These are phyloP conservation scores for Candida montana DNA, from an alignment of 805 yeast species.

Conservation along the genomic window DNA sequence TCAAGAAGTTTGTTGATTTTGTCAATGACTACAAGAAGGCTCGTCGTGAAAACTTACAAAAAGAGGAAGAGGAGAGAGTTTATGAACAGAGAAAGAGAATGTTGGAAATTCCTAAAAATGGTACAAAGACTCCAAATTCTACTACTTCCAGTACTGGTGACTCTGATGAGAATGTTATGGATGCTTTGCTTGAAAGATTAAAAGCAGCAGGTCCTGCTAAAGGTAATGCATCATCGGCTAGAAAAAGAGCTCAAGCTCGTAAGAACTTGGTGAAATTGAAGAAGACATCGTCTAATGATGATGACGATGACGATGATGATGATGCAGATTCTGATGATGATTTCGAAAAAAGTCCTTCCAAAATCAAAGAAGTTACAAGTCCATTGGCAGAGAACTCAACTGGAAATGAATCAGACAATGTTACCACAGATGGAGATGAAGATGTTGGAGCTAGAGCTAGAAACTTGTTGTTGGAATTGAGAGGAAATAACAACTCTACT, in stretches of 20 bases:
- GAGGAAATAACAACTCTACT: conserved; percentile 27
- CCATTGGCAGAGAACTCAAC: background rate
- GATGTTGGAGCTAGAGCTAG: conserved; percentile 60
- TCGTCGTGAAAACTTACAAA: conserved; percentile 66
- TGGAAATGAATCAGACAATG: background rate
- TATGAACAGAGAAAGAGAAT: conserved; percentile 68
- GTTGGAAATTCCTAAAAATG: conserved; percentile 25
- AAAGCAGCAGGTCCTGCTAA: conserved; percentile 71
- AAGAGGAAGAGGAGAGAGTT: conserved; percentile 77
- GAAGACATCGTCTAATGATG: conserved; percentile 18
- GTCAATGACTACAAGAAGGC: conserved; percentile 76
- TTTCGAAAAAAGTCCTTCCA: conserved; percentile 5
- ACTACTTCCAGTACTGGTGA: conserved; percentile 1
- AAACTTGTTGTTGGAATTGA: conserved; percentile 53
- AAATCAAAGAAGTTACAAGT: too few species aligned
- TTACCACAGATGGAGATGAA: conserved; percentile 21
- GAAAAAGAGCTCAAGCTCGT: conserved; percentile 74
- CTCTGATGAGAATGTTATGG: conserved; percentile 52
- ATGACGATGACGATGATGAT: conserved; percentile 12
- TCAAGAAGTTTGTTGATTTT: conserved; percentile 75
- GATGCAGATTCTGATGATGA: conserved; percentile 12
- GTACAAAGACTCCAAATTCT: conserved; percentile 13
- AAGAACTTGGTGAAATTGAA: conserved; percentile 46
- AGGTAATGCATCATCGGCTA: conserved; percentile 73
- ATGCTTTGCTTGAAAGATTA: conserved; percentile 74